A percentile compares a stretch with the other conserved stretches of the same genome.
phyloP scores from a whole-genome alignment of 2,329 filamentous ascomycete species.

The Escovopsis sp. region DNA sequence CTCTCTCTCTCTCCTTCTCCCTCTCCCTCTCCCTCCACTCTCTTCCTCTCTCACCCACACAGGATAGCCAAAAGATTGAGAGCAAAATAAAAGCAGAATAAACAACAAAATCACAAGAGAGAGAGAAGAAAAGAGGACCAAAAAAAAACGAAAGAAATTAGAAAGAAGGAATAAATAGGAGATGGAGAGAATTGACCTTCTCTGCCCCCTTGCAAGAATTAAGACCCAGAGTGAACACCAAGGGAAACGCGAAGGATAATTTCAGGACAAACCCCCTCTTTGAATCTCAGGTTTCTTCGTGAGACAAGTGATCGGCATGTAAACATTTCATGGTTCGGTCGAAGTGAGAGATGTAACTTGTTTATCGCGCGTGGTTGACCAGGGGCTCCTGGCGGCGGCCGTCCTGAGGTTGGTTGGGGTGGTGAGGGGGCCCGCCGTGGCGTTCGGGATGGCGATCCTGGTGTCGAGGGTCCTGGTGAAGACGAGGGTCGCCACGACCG shows the following conservation, averaged over 20 bases:
- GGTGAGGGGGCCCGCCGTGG: not conserved
- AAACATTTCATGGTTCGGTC: not conserved
- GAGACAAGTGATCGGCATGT: not conserved
- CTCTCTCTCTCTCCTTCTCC: no score
- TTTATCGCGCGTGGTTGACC: conserved; percentile 16
- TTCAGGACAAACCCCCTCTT: not conserved
- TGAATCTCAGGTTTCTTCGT: conserved; percentile 2
- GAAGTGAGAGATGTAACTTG: not conserved
- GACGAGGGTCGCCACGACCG: not conserved
- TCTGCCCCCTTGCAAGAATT: not conserved
- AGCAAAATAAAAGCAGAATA: no score
- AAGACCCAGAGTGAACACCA: no score
- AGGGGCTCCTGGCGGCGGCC: conserved; percentile 13
- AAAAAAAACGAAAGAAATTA: not conserved
- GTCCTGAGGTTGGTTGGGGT: conserved; percentile 6
- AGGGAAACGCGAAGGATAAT: conserved; percentile 1
- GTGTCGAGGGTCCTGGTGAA: conserved; percentile 9
- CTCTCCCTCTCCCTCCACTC: no score
- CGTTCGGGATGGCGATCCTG: not conserved
- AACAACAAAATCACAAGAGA: no score
- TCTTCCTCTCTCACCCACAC: no score
- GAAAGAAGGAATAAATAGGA: not conserved
- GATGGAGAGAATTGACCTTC: not conserved
- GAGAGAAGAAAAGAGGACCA: not conserved
- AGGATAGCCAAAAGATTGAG: no score